Evolutionary conservation across 108 stramenopile species (phyloP), one percentile per base, ranked within the genome.

Genomic region (Asterionellopsis glacialis): DNA sequence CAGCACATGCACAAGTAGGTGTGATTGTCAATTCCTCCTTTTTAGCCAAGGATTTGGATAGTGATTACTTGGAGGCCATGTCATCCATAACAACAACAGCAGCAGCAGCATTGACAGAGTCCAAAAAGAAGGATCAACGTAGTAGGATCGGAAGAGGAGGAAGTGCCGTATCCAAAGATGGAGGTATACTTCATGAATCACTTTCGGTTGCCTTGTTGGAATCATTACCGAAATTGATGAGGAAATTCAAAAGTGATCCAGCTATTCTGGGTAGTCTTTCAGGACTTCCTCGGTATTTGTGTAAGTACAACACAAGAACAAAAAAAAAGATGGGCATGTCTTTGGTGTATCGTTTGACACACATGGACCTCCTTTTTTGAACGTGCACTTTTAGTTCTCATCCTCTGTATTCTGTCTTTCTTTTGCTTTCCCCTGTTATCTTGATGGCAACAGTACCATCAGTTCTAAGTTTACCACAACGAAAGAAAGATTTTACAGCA

Each of bases 161-260:
- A 16, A 39, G 7, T 38, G 1, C 56, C 3, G 7, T n/a, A 9
- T 11, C 15, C 16, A 53, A 69, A 41, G 18, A 15, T 19, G 54
- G 52, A 13, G 23, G 44, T n/a, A 53, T 26, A 10, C 53, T 64
- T 27, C 83, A 84, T 44, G 83, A 83, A 49, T 61, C 62, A n/a
- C 69, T 91, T 16, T 85, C 86, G 2, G 57, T 74, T 25, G 85
- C 81, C 10, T 49, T 91, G 18, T 74, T 91, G 40, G 78, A 79
- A 47, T 68, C 74, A 28, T 73, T 94, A 19, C 90, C 90, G 0
- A 61, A 82, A 21, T 74, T 94, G 57, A 65, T 94, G 33, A 47
- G 75, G 7, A 67, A 83, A 41, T 94, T 86, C 77, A 85, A 81
- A 72, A 68, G 77, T 15, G 93, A 94, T 72, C 38, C 68, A n/a